phyloP scores from a whole-genome alignment of 2,329 filamentous ascomycete species.

The Apiospora rasikravindrae region DNA sequence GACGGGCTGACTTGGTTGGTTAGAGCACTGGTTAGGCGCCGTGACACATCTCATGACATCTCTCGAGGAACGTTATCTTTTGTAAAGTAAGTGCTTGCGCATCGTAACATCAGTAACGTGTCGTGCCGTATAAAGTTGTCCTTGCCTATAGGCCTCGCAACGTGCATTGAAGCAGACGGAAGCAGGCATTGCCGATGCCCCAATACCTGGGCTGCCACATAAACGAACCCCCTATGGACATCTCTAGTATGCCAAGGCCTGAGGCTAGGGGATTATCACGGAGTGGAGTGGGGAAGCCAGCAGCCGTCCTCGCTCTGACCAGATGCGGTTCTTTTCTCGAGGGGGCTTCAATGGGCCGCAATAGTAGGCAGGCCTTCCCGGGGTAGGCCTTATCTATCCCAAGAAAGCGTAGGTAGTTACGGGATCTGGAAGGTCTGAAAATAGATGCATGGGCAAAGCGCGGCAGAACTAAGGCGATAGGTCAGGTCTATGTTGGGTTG shows the following conservation, averaged over 20 bases:
- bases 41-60: background rate
- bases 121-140: background rate
- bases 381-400: background rate
- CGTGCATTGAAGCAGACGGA: background rate
- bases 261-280: background rate
- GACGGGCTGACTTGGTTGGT: too few species aligned
- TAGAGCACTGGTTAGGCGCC: too few species aligned
- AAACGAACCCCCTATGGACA: background rate
- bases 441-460: background rate
- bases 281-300: background rate
- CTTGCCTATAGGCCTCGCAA: background rate
- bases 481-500: background rate
- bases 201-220: background rate
- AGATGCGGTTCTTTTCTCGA: background rate
- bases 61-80: too few species aligned
- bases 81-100: background rate
- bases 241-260: background rate
- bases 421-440: background rate
- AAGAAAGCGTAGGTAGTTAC: background rate
- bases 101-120: background rate
- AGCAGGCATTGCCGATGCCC: background rate
- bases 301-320: background rate
- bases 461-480: background rate
- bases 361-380: background rate
- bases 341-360: background rate